Percentiles rank a stretch among this genome's conserved stretches.
Evolutionary conservation across 1,284 basidiomycete genomes (phyloP).

Genomic region (Irpex sp.): DNA sequence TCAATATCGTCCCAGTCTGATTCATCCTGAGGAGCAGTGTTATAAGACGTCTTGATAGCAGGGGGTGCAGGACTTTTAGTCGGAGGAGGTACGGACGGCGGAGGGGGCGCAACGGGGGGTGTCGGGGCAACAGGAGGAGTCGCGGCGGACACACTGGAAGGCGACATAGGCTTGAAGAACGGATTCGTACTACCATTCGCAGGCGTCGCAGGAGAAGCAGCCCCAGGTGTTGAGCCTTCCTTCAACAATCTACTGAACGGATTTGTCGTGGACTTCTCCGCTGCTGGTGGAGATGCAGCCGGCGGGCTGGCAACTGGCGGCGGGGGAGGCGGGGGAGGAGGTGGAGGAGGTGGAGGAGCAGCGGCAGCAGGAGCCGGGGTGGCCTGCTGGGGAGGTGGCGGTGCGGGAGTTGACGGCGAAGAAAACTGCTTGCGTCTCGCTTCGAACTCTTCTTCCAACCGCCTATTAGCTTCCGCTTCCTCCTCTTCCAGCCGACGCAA

Average conservation of each 20-base stretch:
- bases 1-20: constrained; percentile 86
- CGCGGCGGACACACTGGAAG: constrained; percentile 22
- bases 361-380: constrained; percentile 25
- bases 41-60: constrained; percentile 50
- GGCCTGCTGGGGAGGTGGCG: constrained; percentile 13
- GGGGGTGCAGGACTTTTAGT: constrained; percentile 37
- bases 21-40: constrained; percentile 61
- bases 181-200: constrained; percentile 49
- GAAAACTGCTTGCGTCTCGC: constrained; percentile 35
- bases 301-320: constrained; percentile 24
- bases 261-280: constrained; percentile 50
- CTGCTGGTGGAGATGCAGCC: constrained; percentile 25
- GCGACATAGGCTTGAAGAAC: constrained; percentile 49
- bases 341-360: constrained; percentile 26
- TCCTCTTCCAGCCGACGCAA: constrained; percentile 45
- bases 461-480: constrained; percentile 62
- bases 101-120: constrained; percentile 12
- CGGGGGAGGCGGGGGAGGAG: constrained; percentile 28
- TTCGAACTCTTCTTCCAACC: constrained; percentile 59
- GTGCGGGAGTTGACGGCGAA: constrained; percentile 18
- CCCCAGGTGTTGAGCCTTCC: constrained; percentile 33
- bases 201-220: constrained; percentile 28
- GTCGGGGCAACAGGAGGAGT: neutral
- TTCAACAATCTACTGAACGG: constrained; percentile 69
- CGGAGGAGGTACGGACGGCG: constrained; percentile 18